These are phyloP conservation scores for Cladobotryum mycophilum DNA, from an alignment of 2,329 filamentous ascomycete genomes.

Conservation along the genomic window DNA sequence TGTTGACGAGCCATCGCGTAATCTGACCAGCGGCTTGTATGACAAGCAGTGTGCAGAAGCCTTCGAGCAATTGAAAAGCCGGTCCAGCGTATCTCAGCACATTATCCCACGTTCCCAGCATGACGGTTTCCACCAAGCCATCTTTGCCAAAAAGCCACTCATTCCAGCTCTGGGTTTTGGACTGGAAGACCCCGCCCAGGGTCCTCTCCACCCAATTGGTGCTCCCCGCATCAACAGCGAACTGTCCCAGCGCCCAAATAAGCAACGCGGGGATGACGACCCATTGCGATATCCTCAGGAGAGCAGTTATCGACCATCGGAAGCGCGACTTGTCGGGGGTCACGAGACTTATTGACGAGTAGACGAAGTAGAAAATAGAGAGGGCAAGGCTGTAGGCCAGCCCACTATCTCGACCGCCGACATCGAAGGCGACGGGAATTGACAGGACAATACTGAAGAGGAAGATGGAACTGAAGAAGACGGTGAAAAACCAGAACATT, in stretches of 20 bases:
- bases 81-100: conserved; percentile 84
- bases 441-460: conserved; percentile 89
- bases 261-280: conserved; percentile 77
- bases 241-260: conserved; percentile 93
- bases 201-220: conserved; percentile 78
- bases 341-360: conserved; percentile 71
- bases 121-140: conserved; percentile 71
- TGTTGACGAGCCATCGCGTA: conserved; percentile 89
- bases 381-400: conserved; percentile 88
- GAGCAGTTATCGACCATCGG: conserved; percentile 61
- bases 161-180: conserved; percentile 58
- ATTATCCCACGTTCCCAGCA: conserved; percentile 84
- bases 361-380: conserved; percentile 84
- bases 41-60: conserved; percentile 91
- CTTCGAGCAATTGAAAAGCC: conserved; percentile 88
- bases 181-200: conserved; percentile 58
- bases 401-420: conserved; percentile 89
- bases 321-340: conserved; percentile 75
- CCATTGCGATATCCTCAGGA: conserved; percentile 76
- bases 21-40: conserved; percentile 95
- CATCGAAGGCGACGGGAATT: conserved; percentile 95
- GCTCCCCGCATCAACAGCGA: conserved; percentile 79
- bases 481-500: conserved; percentile 80
- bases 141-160: conserved; percentile 87
- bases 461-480: conserved; percentile 75